Evolutionary conservation across 1,139 yeast genomes (phyloP).

Genomic region (Geotrichum reessii): DNA sequence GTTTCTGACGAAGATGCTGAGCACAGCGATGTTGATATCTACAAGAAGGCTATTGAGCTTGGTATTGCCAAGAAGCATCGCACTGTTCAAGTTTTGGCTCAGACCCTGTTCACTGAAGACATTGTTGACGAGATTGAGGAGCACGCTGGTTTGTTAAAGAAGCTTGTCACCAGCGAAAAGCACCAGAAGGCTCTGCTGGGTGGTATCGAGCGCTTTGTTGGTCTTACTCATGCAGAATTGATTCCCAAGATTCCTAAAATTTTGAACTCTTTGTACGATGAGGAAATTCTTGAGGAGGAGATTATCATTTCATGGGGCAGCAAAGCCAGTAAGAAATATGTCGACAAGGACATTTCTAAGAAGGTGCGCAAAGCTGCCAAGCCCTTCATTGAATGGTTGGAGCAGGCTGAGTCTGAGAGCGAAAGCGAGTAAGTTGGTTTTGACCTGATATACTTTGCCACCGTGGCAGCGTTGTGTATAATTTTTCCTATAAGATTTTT

Average conservation of each 20-base stretch:
- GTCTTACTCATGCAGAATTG: constrained; percentile 72
- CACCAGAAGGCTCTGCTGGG: constrained; percentile 89
- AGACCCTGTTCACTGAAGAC: constrained; percentile 75
- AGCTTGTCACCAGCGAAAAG: constrained; percentile 55
- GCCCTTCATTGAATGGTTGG: constrained; percentile 91
- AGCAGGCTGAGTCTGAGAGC: constrained; percentile 85
- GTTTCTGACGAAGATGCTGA: constrained; percentile 55
- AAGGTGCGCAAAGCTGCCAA: constrained; percentile 95
- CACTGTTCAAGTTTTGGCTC: constrained; percentile 88
- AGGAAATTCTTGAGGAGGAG: constrained; percentile 80
- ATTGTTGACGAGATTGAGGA: constrained; percentile 65
- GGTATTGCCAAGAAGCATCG: constrained; percentile 68
- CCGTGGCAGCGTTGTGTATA: neutral
- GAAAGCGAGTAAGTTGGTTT: constrained; percentile 36
- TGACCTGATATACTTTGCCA: neutral
- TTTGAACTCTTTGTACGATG: constrained; percentile 71
- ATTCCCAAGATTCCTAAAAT: constrained; percentile 74
- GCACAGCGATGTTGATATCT: constrained; percentile 85
- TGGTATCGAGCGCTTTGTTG: constrained; percentile 90
- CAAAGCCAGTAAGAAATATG: constrained; percentile 87
- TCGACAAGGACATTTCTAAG: constrained; percentile 84
- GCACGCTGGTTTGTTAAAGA: constrained; percentile 77
- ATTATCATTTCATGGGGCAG: constrained; percentile 80
- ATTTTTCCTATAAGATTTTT: neutral
- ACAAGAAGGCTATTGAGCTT: constrained; percentile 78